Evolutionary conservation across 805 yeast genomes (phyloP), one percentile per base, ranked within the genome.

Genomic region (Metschnikowia cerradonensis): DNA sequence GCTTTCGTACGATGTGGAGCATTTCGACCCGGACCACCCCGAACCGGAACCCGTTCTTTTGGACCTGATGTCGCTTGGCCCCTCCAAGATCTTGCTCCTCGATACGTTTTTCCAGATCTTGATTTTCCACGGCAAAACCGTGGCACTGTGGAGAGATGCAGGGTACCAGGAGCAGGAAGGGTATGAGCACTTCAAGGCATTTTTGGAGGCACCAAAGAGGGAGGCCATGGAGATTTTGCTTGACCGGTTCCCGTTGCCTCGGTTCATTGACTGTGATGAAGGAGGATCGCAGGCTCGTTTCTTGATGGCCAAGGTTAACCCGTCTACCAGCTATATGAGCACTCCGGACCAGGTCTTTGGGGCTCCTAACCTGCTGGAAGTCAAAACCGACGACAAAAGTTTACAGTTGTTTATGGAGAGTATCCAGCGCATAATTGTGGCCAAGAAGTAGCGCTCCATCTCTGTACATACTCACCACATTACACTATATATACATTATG

Each of bases 281-380:
- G 88, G 88, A 49, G 89, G 88, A 3, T 83, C 88, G 0, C 90
- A 84, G 61, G 88, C 89, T 0, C 75, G 90, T 66, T 84, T 84
- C 63, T 70, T 84, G 50, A 80, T 81, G 75, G 84, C 88, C 2
- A 83, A 83, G 65, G 70, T 84, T 59, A 84, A 84, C 65, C 89
- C 90, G 13, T 77, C 86, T 3, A 81, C 83, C 2, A 76, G 77
- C 42, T 82, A 83, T 62, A 60, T 67, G 6, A 71, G 78, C 32
- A 57, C 71, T 45, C 73, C 73, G 13, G 65, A 60, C 49, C 68
- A 68, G 45, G 44, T 62, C 58, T 60, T 64, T 53, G 42, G 33
- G 11, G 11, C 19, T 17, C 65, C 62, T 6, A 64, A 60, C 22
- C 67, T 66, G 42, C 54, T 60, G 32, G 75, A 67, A 50, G 71